Conservation (phyloP, 1,139 yeast species). For the Yamadazyma membranifaciens region DNA sequence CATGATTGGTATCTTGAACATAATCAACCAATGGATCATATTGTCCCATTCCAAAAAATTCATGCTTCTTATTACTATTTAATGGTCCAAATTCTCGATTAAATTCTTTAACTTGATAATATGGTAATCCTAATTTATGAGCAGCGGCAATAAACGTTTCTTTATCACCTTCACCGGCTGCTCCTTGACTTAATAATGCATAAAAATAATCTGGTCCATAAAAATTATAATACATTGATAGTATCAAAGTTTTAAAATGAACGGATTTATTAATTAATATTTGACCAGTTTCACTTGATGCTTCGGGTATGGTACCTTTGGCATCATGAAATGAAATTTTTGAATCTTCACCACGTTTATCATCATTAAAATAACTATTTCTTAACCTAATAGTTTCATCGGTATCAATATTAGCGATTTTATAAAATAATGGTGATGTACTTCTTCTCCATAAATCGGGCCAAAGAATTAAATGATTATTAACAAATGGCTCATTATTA, state of each 20-base stretch:
- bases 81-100: conserved; percentile 37
- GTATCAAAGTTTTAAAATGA: conserved; percentile 50
- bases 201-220: conserved; percentile 41
- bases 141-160: conserved; percentile 66
- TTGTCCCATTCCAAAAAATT: conserved; percentile 38
- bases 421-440: conserved; percentile 34
- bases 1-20: conserved; percentile 19
- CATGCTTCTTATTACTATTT: conserved; percentile 21
- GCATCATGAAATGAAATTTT: conserved; percentile 44
- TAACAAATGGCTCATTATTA: conserved; percentile 29
- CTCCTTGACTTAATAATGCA: conserved; percentile 36
- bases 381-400: conserved; percentile 21
- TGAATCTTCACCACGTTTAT: conserved; percentile 23
- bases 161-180: conserved; percentile 45
- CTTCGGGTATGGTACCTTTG: conserved; percentile 56
- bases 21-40: conserved; percentile 37
- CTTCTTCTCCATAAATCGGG: conserved; percentile 43
- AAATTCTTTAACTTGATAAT: conserved; percentile 51
- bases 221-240: conserved; percentile 56
- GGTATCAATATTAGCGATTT: conserved; percentile 26
- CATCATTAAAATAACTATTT: conserved; percentile 28
- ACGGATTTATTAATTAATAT: conserved; percentile 49
- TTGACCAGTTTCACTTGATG: conserved; percentile 63
- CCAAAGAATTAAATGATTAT: conserved; percentile 32
- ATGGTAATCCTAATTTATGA: conserved; percentile 46